Base-by-base conservation (phyloP, 345 rosid species). In the Lumnitzera racemosa region DNA sequence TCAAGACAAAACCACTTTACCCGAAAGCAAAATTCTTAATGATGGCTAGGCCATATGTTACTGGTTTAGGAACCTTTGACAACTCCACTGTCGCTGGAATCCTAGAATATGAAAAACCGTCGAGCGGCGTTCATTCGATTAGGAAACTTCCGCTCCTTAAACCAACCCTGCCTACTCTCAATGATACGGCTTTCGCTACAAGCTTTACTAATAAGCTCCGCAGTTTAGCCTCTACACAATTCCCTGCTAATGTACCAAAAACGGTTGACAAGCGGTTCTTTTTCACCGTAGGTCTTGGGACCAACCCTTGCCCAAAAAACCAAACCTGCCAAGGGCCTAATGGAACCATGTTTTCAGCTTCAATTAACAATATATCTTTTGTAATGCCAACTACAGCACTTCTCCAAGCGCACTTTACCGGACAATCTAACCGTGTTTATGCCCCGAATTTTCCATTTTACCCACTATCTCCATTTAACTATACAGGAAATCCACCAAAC, bases 281-380 rank as follows among this genome's bases (percentile, higher is more conserved):
- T 62, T 78, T 80, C 81, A 78, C 80, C 0, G 69, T 80, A 5
- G 79, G 94, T 41, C 66, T 81, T 12, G 90, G 94, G 65, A 78
- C 89, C 16, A 69, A 24, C 66, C 90, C 86, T 0, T 75, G 90
- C 56, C 74, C 46, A 62, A 41, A 73, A 20, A 86, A 81, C 67
- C 77, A 69, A 63, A 80, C 90, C 46, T 81, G 84, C 65, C 90
- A 80, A 53, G 95, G 95, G 2, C 95, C 95, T 11, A 87, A 80
- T 59, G 72, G 78, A 25, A 80, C 90, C 50, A 82, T 51, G 79
- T 82, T 87, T 65, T 78, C 80, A 46, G 94, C 90, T 43, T 73
- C 88, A 0, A 69, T 87, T 49, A 87, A 81, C 56, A 87, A 83
- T 58, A 55, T 80, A 12, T 80, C 94, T 7, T 87, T 87, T 70